Conservation (phyloP, 2,329 filamentous ascomycete species). For the Emericellopsis cladophorae region DNA sequence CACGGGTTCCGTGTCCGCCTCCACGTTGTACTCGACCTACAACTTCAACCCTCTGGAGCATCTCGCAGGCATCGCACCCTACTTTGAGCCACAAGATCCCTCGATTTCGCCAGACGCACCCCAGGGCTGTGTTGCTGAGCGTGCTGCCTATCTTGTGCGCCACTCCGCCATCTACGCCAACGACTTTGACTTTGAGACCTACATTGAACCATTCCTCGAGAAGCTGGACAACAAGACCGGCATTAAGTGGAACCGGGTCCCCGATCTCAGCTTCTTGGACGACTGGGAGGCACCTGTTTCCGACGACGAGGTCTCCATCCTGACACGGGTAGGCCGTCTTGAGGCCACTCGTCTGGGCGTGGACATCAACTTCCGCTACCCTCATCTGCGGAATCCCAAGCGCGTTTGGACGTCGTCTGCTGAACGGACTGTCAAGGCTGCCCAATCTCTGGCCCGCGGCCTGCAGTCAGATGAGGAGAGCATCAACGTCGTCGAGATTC, state of each 20-base stretch:
- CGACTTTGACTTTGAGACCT: constrained; percentile 44
- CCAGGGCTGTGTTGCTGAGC: constrained; percentile 34
- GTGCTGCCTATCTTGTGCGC: constrained; percentile 43
- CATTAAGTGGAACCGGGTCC: constrained; percentile 43
- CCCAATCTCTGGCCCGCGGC: constrained; percentile 43
- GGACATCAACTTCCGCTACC: constrained; percentile 45
- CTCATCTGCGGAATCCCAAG: constrained; percentile 34
- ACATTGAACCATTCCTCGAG: constrained; percentile 40
- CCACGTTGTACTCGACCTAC: constrained; percentile 30
- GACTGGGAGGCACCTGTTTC: constrained; percentile 45
- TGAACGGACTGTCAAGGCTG: constrained; percentile 46
- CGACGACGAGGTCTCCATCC: constrained; percentile 40
- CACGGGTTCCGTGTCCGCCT: constrained; percentile 5
- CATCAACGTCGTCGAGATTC: constrained; percentile 41
- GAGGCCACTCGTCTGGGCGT: constrained; percentile 48
- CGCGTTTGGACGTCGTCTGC: constrained; percentile 51
- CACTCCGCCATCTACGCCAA: constrained; percentile 49
- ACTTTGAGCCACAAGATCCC: constrained; percentile 41
- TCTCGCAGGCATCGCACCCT: constrained; percentile 41
- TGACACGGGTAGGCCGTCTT: constrained; percentile 47
- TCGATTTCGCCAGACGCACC: constrained; percentile 28
- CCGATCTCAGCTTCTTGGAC: constrained; percentile 40
- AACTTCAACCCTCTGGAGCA: constrained; percentile 41
- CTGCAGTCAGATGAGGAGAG: constrained; percentile 37
- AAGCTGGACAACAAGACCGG: constrained; percentile 45